Evolutionary conservation across 805 yeast species (phyloP).

Genomic region (Blastobotrys attinorum): DNA sequence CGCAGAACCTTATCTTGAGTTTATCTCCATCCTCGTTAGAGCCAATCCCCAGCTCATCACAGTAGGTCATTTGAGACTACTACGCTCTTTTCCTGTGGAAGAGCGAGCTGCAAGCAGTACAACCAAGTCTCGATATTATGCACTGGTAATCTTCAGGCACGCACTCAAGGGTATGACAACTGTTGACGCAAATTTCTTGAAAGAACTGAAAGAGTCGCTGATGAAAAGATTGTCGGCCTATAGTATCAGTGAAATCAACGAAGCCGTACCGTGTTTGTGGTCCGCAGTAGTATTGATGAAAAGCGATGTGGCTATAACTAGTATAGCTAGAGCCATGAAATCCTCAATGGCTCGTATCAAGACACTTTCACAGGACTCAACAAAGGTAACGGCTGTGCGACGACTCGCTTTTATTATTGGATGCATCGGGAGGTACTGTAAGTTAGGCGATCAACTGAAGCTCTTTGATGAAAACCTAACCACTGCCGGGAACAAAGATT

Average conservation of each 20-base stretch:
- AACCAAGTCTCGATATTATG: slow-evolving; percentile 36
- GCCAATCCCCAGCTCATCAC: slow-evolving; percentile 45
- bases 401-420: slow-evolving; percentile 60
- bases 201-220: slow-evolving; percentile 34
- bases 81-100: slow-evolving; percentile 45
- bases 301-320: neutral
- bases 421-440: slow-evolving; percentile 60
- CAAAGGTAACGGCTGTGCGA: neutral
- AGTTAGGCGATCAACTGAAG: slow-evolving; percentile 41
- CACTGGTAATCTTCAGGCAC: slow-evolving; percentile 47
- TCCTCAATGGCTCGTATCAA: neutral
- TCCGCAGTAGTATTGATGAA: slow-evolving; percentile 8
- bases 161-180: slow-evolving; percentile 38
- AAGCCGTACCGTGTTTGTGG: slow-evolving; percentile 66
- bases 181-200: slow-evolving; percentile 44
- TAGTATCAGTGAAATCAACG: slow-evolving; percentile 8
- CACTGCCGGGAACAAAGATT: too few species aligned
- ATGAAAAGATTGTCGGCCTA: slow-evolving; percentile 7
- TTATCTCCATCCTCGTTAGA: slow-evolving; percentile 50
- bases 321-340: neutral
- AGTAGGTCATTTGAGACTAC: slow-evolving; percentile 56
- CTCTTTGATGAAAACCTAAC: slow-evolving; percentile 31
- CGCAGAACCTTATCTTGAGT: slow-evolving; percentile 32
- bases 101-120: slow-evolving; percentile 34
- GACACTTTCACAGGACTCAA: neutral